These are phyloP conservation scores for Rhodotorula sp. DNA, from an alignment of 1,284 basidiomycete species.

Conservation along the genomic window DNA sequence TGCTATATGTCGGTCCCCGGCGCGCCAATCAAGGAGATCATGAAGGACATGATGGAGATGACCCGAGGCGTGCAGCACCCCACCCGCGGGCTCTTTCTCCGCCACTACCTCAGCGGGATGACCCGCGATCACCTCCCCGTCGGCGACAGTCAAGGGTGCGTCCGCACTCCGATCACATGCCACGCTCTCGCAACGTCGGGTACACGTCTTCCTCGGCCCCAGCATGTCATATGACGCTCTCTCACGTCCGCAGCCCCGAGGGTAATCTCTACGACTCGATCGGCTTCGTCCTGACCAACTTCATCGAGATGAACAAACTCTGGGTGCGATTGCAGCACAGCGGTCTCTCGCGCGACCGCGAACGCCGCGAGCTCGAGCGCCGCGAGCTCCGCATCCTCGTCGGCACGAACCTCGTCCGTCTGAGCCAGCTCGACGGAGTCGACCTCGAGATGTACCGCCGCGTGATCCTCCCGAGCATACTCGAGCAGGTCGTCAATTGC, in stretches of 20 bases:
- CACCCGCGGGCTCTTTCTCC: constrained; percentile 84
- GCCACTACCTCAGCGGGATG: constrained; percentile 92
- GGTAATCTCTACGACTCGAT: constrained; percentile 92
- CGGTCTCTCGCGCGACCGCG: constrained; percentile 89
- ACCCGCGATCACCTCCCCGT: constrained; percentile 90
- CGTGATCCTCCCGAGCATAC: constrained; percentile 79
- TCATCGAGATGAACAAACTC: constrained; percentile 98
- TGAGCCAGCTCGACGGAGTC: constrained; percentile 90
- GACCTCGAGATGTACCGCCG: constrained; percentile 84
- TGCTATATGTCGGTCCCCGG: constrained; percentile 97
- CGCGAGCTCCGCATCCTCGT: constrained; percentile 89
- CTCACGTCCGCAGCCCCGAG: constrained; percentile 60
- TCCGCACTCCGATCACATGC: background rate
- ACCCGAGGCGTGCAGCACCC: constrained; percentile 91
- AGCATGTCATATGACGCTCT: background rate
- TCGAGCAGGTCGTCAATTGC: constrained; percentile 94
- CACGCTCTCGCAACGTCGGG: background rate
- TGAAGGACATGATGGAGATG: constrained; percentile 99
- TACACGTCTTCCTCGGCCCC: background rate
- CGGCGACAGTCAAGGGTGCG: constrained; percentile 58
- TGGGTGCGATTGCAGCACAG: constrained; percentile 96
- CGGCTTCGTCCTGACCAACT: constrained; percentile 90
- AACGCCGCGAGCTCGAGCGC: constrained; percentile 92
- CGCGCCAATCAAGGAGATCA: constrained; percentile 93
- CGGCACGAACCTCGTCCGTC: constrained; percentile 89